Base-by-base conservation (phyloP, 306 rosid species). In the Dryas drummondii region DNA sequence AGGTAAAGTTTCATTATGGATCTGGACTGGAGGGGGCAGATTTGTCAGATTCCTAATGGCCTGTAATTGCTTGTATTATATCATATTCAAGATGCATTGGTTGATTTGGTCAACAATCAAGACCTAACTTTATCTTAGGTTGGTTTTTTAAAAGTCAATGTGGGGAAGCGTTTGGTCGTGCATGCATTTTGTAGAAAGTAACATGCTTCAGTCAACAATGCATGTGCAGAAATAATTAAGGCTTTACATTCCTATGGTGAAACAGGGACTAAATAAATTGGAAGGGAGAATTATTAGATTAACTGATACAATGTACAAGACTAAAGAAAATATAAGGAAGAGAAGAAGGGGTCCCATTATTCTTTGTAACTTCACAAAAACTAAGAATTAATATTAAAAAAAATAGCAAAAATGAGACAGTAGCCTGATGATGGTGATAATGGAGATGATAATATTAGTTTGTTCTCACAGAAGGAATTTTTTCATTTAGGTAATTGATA, bases 191-290 rank as follows among this genome's bases (percentile, higher is more conserved):
- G 61, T 51, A 79, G 77, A 80, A 76, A 80, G 90, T 92, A 87
- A 92, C 96, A 88, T 90, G 97, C 86, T 71, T 78, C 75, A 74
- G 88, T 84, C 92, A 85, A 88, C 96, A 83, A 41, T 78, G 81
- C 96, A 88, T 87, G 94, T 90, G 94, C 87, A 53, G 62, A 80
- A 76, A 83, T 70, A 71, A 82, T 73, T 74, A 74, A 57, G 55
- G 62, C 6, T 41, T 64, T 45, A 48, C 61, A 47, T 72, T 44
- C 42, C 41, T 77, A 61, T 72, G 70, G 44, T 78, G 68, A 64
- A 62, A 78, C 69, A 74, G 70, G 63, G 44, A 56, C 48, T 26
- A 45, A 48, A 59, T 51, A 75, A 74, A 66, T 17, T 45, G 12
- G 46, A 44, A 45, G n/a, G 11, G 59, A 65, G 19, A 59, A 40